Percentiles rank a stretch among this genome's conserved stretches.
These are phyloP conservation scores for Sphaerobolus stellatus DNA, from an alignment of 1,284 basidiomycete species.

Conservation along the genomic window DNA sequence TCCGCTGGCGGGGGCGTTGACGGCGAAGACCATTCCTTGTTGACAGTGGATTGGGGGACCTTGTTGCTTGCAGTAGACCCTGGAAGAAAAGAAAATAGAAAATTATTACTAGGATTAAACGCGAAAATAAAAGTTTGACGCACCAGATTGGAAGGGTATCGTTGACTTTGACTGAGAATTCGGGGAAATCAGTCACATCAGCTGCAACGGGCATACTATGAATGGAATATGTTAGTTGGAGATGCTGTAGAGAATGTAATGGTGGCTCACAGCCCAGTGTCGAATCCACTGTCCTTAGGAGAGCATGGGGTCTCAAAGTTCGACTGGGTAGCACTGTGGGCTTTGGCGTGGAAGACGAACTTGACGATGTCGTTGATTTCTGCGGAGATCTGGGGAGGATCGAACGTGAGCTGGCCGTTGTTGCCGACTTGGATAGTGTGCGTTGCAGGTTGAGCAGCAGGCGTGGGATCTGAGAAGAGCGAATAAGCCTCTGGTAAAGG, in stretches of 20 bases:
- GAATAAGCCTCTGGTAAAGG: too few species aligned
- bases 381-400: constrained; percentile 37
- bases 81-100: neutral
- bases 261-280: constrained; percentile 35
- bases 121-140: constrained; percentile 38
- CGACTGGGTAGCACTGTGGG: constrained; percentile 56
- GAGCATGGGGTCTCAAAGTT: constrained; percentile 51
- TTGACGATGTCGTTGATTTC: constrained; percentile 35
- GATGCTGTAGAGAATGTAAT: neutral
- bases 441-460: constrained; percentile 24
- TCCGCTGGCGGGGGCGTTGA: constrained; percentile 33
- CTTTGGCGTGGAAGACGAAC: constrained; percentile 31
- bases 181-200: constrained; percentile 29
- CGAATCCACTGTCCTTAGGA: constrained; percentile 38
- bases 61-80: constrained; percentile 2
- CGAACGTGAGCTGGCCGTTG: constrained; percentile 31
- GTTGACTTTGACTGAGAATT: constrained; percentile 37
- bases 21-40: constrained; percentile 42
- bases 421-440: constrained; percentile 35
- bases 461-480: too few species aligned
- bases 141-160: constrained; percentile 38
- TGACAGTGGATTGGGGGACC: constrained; percentile 28
- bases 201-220: constrained; percentile 31
- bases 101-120: constrained; percentile 13
- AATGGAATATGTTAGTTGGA: neutral